Base-by-base conservation (phyloP, 1,139 yeast genomes). In the Debaryomyces psychrophilus region DNA sequence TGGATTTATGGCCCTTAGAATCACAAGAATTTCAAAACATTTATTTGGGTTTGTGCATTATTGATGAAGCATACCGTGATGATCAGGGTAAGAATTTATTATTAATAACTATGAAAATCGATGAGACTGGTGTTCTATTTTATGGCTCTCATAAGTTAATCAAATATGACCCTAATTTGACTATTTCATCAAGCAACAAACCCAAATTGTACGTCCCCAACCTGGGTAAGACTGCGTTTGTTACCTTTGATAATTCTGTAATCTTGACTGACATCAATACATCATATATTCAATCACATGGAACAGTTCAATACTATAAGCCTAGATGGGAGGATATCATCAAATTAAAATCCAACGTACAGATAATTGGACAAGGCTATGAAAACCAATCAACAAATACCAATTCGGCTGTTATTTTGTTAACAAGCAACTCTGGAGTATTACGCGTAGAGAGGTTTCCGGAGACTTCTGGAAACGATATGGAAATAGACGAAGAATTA, bases 301-400 rank as follows among this genome's bases (percentile, higher is more conserved):
- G 61, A 6, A 43, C 56, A 2, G 69, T 69, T 33, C 67, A 71
- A 43, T 78, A 79, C 55, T 73, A 77, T 52, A 73, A 71, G 44
- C 79, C 85, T 23, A 75, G 85, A 58, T 88, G 96, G 95, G 96
- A 90, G 63, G 97, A 90, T 58, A 72, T 80, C 7, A 71, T 90
- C 15, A 71, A 76, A 12, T 77, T 90, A 51, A 79, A 79, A 48
- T 54, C 75, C 1, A 73, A 76, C 12, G 77, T 85, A 2, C 68
- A 73, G 1, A 70, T 89, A 12, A 67, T 86, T 27, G 93, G 93
- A 0, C 70, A 71, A 48, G 90, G 90, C 1, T 71, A 70, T 50
- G 87, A 82, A 55, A 61, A 60, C 68, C 68, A 64, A 43, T 52
- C 65, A 4, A 17, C 44, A 5, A 50, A 51, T 6, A 44, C 64